Percentiles rank a stretch among this genome's conserved stretches.
Conservation (phyloP, 768 basidiomycete genomes). For the Xerocomus spinulosus region DNA sequence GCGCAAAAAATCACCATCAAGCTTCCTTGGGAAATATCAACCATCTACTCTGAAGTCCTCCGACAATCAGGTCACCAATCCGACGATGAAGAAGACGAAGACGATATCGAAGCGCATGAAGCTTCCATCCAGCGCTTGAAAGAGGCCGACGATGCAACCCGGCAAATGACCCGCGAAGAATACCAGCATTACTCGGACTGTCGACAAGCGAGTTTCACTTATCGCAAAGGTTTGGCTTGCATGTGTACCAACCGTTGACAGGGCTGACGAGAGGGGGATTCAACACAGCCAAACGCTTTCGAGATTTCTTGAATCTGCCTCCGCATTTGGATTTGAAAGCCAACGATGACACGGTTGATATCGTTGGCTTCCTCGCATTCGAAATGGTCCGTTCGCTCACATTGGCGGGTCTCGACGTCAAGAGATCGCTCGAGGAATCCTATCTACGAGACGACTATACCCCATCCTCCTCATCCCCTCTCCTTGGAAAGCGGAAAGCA, state of each 20-base stretch:
- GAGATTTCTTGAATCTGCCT: constrained; percentile 89
- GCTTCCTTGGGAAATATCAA: constrained; percentile 92
- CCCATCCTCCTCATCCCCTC: constrained; percentile 41
- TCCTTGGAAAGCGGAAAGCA: constrained; percentile 68
- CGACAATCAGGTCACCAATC: constrained; percentile 70
- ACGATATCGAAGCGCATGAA: constrained; percentile 93
- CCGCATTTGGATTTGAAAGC: constrained; percentile 82
- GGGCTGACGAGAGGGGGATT: background rate
- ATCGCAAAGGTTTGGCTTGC: constrained; percentile 70
- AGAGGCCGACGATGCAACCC: constrained; percentile 94
- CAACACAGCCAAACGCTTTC: constrained; percentile 82
- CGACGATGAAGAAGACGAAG: constrained; percentile 95
- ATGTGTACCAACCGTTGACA: background rate
- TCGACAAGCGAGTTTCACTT: constrained; percentile 94
- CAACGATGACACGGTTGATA: constrained; percentile 93
- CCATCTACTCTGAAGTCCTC: constrained; percentile 86
- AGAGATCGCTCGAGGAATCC: constrained; percentile 71
- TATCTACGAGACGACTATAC: constrained; percentile 61
- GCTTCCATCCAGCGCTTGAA: constrained; percentile 86
- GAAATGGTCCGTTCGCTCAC: constrained; percentile 96
- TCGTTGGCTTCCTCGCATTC: constrained; percentile 94
- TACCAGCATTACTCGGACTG: constrained; percentile 97
- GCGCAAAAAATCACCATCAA: constrained; percentile 93
- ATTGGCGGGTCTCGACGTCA: constrained; percentile 80
- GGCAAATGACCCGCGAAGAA: constrained; percentile 94